A percentile compares a stretch with the other conserved stretches of the same genome.
Conservation (phyloP, 495 filamentous ascomycete genomes). For the Aspergillus carlsbadensis region DNA sequence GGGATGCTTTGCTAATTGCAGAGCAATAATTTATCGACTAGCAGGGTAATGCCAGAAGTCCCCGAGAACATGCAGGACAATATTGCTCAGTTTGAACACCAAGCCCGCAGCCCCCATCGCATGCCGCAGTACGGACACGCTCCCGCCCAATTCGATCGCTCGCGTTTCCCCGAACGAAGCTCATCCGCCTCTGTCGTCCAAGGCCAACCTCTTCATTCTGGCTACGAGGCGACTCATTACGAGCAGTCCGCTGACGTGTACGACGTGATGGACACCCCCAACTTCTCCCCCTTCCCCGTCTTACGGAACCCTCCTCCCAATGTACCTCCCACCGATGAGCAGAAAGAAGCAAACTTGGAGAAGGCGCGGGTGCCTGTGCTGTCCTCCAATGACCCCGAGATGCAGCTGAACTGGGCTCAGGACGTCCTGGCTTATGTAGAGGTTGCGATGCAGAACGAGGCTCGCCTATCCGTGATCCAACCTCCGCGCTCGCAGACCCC, state of each 20-base stretch:
- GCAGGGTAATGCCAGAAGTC: slow-evolving; percentile 73
- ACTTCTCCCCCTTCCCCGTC: slow-evolving; percentile 89
- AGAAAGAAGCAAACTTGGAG: slow-evolving; percentile 85
- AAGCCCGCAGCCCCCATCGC: slow-evolving; percentile 56
- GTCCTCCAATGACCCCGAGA: slow-evolving; percentile 91
- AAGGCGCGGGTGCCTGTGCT: slow-evolving; percentile 78
- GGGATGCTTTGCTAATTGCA: slow-evolving; percentile 17
- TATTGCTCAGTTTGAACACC: slow-evolving; percentile 82
- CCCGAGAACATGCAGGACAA: slow-evolving; percentile 88
- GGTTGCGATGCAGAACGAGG: slow-evolving; percentile 68
- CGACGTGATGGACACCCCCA: slow-evolving; percentile 62
- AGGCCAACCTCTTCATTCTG: slow-evolving; percentile 30
- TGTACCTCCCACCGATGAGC: slow-evolving; percentile 91
- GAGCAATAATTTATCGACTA: slow-evolving; percentile 12
- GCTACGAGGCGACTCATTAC: slow-evolving; percentile 37
- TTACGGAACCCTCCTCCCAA: slow-evolving; percentile 78
- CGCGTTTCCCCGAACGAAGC: slow-evolving; percentile 41
- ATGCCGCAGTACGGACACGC: slow-evolving; percentile 27
- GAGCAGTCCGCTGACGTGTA: slow-evolving; percentile 44
- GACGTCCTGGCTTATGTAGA: slow-evolving; percentile 90
- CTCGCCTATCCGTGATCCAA: slow-evolving; percentile 61
- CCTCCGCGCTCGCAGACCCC: slow-evolving; percentile 73
- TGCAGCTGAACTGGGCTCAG: slow-evolving; percentile 96
- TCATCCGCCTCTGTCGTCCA: slow-evolving; percentile 37
- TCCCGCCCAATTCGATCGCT: slow-evolving; percentile 38